Conservation (phyloP, 2,329 filamentous ascomycete genomes). For the Diaporthe vexans region DNA sequence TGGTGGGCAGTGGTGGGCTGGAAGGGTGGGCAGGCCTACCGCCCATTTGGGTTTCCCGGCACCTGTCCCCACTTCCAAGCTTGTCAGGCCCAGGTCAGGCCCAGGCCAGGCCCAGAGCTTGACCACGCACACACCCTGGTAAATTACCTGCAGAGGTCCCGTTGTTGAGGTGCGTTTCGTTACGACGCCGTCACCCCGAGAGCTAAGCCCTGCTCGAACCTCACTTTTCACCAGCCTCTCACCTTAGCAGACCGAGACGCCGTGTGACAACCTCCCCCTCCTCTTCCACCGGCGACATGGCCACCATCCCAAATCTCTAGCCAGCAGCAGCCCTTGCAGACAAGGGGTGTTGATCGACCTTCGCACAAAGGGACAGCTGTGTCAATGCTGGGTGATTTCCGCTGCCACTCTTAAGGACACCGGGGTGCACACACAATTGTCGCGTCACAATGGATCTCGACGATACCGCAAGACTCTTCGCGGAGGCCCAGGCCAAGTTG, state of each 20-base stretch:
- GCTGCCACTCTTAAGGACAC: constrained; percentile 1
- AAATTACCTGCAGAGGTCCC: constrained; percentile 32
- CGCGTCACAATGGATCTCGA: constrained; percentile 32
- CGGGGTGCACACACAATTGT: constrained; percentile 17
- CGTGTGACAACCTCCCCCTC: constrained; percentile 25
- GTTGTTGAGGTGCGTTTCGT: constrained; percentile 15
- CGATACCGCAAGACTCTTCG: constrained; percentile 57
- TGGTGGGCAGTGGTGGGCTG: constrained; percentile 18
- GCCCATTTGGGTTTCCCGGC: constrained; percentile 10
- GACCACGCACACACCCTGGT: constrained; percentile 18
- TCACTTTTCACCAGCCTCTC: constrained; percentile 37
- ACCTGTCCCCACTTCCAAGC: constrained; percentile 16
- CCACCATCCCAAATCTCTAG: constrained; percentile 12
- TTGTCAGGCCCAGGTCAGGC: constrained; percentile 26
- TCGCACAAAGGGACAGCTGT: neutral
- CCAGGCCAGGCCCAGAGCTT: constrained; percentile 26
- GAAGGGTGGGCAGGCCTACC: neutral
- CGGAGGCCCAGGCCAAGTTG: constrained; percentile 67
- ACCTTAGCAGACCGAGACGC: constrained; percentile 19
- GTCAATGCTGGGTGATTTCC: constrained; percentile 24
- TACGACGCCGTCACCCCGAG: constrained; percentile 24
- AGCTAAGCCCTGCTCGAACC: constrained; percentile 32
- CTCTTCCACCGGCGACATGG: constrained; percentile 20
- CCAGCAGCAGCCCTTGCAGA: constrained; percentile 11
- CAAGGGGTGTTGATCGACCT: constrained; percentile 8